These are phyloP conservation scores for Argentina anserina DNA, from an alignment of 306 rosid species.

Conservation along the genomic window DNA sequence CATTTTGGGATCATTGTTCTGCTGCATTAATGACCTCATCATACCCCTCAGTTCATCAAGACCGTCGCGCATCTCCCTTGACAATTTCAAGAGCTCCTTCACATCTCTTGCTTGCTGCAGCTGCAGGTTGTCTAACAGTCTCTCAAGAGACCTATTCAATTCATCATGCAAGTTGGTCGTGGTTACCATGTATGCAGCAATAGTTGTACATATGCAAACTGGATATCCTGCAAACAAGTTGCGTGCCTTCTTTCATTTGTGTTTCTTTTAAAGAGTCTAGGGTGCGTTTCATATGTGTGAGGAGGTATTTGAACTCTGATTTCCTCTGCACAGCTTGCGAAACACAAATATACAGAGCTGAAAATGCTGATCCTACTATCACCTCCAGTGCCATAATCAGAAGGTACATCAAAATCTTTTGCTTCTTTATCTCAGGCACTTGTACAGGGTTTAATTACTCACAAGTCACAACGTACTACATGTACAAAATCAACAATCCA, in stretches of 20 bases:
- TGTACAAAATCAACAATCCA: no score
- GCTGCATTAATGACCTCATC: neutral
- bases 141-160: neutral
- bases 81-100: neutral
- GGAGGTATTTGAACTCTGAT: neutral
- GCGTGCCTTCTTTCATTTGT: neutral
- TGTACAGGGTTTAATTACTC: neutral
- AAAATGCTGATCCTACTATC: neutral
- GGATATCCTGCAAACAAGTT: neutral
- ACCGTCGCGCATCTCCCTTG: neutral
- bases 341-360: neutral
- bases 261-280: neutral
- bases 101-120: constrained; percentile 7
- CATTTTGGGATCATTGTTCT: neutral
- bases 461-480: no score
- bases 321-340: neutral
- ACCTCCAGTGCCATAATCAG: neutral
- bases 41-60: neutral
- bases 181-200: neutral
- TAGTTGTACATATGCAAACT: neutral
- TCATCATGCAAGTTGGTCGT: neutral
- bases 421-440: neutral
- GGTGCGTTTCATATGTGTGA: neutral
- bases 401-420: neutral
- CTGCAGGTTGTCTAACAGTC: neutral